Base-by-base conservation (phyloP, 192 early-diverging fungal genomes). In the Umbelopsis ramanniana region DNA sequence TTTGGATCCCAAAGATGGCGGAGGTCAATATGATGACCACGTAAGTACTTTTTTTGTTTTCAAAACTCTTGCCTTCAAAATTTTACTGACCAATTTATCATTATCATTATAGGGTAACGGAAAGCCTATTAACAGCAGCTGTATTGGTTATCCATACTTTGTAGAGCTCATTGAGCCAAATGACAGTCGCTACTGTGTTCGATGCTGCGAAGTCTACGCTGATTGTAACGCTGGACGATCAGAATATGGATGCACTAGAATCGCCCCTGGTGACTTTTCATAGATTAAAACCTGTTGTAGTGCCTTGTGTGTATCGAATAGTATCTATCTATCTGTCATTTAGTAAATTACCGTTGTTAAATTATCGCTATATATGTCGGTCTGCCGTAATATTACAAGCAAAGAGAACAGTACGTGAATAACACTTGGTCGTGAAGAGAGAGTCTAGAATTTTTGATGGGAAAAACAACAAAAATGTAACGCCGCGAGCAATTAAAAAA, bases 1-100 rank as follows among this genome's bases (percentile, higher is more conserved):
- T 0, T 40, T 84, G 35, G 26, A 46, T 9, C 11, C 46, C 2
- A 69, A 9, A 15, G 85, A 86, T 50, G 70, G 52, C 1, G 85
- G 85, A 40, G 85, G 85, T 3, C 85, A 86, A 69, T 86, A 83
- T 40, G 85, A 86, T 55, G 70, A 57, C 11, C 66, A 72, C 17
- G 78, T 50, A 50, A 50, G 48, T 50, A 21, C 3, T 29, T 29
- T 50, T 9, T 15, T 21, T 43, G 40, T 50, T 50, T 19, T 29
- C 29, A 29, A 1, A 29, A 29, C 3, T 29, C 29, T 1, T 2
- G 29, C 1, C 29, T 29, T 29, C 1, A 29, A 8, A 50, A 6
- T 3, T 50, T 50, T 50, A 21, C n/a, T 10, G 48, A 17, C 11
- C 6, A 4, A 50, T 21, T n/a, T n/a, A 21, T 50, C 48, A 50